Percentiles rank a stretch among this genome's conserved stretches.
Evolutionary conservation across 495 filamentous ascomycete genomes (phyloP).

Genomic region (Copromyces sp.): DNA sequence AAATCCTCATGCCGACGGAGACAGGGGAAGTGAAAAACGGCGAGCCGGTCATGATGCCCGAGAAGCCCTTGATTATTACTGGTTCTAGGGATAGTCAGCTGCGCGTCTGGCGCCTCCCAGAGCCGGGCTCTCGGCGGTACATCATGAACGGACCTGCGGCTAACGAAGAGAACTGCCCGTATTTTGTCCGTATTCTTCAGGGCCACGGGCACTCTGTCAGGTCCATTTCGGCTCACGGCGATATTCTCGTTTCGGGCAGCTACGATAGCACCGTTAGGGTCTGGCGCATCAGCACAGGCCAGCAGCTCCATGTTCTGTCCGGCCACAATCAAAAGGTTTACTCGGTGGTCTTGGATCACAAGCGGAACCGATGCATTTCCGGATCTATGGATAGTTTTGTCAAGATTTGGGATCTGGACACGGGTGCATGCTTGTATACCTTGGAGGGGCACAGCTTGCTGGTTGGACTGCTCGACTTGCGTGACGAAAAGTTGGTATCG

Average conservation of each 20-base stretch:
- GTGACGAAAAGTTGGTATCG: conserved; percentile 80
- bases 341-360: conserved; percentile 88
- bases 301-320: conserved; percentile 74
- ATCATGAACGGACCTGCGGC: conserved; percentile 64
- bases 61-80: conserved; percentile 90
- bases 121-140: conserved; percentile 60
- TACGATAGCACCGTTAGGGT: conserved; percentile 95
- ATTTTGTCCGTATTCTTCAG: conserved; percentile 77
- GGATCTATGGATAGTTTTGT: conserved; percentile 97
- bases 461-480: conserved; percentile 82
- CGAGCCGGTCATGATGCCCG: conserved; percentile 76
- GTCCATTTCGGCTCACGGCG: conserved; percentile 89
- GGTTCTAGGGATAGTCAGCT: conserved; percentile 92
- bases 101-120: conserved; percentile 92
- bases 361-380: conserved; percentile 90
- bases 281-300: conserved; percentile 94
- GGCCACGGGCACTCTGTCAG: conserved; percentile 95
- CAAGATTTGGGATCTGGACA: conserved; percentile 96
- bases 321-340: conserved; percentile 95
- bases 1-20: conserved; percentile 82
- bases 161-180: conserved; percentile 81
- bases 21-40: conserved; percentile 64
- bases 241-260: conserved; percentile 96
- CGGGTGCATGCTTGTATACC: conserved; percentile 73
- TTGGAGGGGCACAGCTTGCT: conserved; percentile 92